These are phyloP conservation scores for Emericellopsis atlantica DNA, from an alignment of 2,329 filamentous ascomycete genomes.

Conservation along the genomic window DNA sequence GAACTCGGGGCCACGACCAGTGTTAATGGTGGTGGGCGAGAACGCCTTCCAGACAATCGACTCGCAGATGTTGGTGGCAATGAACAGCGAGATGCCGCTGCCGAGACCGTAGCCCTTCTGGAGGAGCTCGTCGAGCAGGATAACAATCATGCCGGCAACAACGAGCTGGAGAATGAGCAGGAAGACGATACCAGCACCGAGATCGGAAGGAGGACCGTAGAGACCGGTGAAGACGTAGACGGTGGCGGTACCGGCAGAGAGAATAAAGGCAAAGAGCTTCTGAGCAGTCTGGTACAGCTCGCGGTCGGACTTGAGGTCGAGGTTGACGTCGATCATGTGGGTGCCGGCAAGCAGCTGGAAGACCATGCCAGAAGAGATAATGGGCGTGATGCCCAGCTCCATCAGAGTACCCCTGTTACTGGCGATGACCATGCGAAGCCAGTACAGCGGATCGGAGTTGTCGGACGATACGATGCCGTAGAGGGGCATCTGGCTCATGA, in stretches of 20 bases:
- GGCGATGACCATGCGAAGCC: conserved; percentile 99
- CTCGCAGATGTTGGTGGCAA: conserved; percentile 99
- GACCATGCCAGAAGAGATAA: conserved; percentile 99
- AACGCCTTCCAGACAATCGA: conserved; percentile 99
- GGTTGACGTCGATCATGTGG: conserved; percentile 99
- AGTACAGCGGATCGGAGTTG: conserved; percentile 97
- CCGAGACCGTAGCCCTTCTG: conserved; percentile 99
- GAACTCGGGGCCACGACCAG: conserved; percentile 95
- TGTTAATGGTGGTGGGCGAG: conserved; percentile 98
- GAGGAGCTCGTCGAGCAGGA: conserved; percentile 95
- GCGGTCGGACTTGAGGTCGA: conserved; percentile 98
- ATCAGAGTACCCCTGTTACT: conserved; percentile 95
- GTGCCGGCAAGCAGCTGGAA: conserved; percentile 99
- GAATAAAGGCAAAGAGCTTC: conserved; percentile 96
- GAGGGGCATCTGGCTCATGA: conserved; percentile 99
- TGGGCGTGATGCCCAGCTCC: conserved; percentile 95
- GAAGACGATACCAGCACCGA: conserved; percentile 96
- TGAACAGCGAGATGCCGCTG: conserved; percentile 98
- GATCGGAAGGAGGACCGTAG: conserved; percentile 91
- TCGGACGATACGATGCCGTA: conserved; percentile 99
- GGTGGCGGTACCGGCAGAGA: conserved; percentile 93
- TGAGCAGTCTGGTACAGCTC: conserved; percentile 99
- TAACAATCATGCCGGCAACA: conserved; percentile 94
- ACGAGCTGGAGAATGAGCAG: conserved; percentile 96
- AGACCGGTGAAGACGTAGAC: conserved; percentile 98